Percentiles rank a stretch among this genome's conserved stretches.
These are phyloP conservation scores for Hypoxylon intermedium DNA, from an alignment of 495 filamentous ascomycete species.

Conservation along the genomic window DNA sequence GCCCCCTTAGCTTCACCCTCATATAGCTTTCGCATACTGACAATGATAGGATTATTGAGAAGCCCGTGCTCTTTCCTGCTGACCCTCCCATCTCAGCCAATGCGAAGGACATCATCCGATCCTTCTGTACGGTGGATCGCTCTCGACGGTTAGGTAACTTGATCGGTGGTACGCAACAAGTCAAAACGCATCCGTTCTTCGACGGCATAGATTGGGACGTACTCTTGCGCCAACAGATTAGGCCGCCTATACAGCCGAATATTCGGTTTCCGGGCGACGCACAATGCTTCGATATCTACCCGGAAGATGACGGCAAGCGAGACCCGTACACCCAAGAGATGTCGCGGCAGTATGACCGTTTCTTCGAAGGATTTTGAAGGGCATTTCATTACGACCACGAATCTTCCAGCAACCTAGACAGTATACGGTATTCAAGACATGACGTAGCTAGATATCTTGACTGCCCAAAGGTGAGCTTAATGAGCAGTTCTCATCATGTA, in stretches of 20 bases:
- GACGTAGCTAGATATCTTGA: conserved; percentile 1
- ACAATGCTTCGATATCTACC: conserved; percentile 90
- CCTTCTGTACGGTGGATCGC: conserved; percentile 88
- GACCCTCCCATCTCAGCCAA: conserved; percentile 69
- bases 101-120: conserved; percentile 82
- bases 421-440: not conserved
- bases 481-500: no score
- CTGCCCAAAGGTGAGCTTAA: no score
- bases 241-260: conserved; percentile 86
- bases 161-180: conserved; percentile 77
- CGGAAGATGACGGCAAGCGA: conserved; percentile 58
- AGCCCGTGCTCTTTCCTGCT: conserved; percentile 72
- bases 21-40: conserved; percentile 6
- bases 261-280: conserved; percentile 82
- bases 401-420: conserved; percentile 8
- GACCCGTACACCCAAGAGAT: conserved; percentile 77
- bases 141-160: conserved; percentile 89
- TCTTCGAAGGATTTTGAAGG: conserved; percentile 79
- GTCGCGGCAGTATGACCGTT: conserved; percentile 72
- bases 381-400: not conserved
- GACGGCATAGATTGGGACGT: conserved; percentile 83
- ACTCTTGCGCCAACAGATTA: conserved; percentile 69
- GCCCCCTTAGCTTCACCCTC: conserved; percentile 1
- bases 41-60: conserved; percentile 69
- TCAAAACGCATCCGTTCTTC: conserved; percentile 92